Conservation (phyloP, 2,329 filamentous ascomycete genomes). For the Beauveria sp. region DNA sequence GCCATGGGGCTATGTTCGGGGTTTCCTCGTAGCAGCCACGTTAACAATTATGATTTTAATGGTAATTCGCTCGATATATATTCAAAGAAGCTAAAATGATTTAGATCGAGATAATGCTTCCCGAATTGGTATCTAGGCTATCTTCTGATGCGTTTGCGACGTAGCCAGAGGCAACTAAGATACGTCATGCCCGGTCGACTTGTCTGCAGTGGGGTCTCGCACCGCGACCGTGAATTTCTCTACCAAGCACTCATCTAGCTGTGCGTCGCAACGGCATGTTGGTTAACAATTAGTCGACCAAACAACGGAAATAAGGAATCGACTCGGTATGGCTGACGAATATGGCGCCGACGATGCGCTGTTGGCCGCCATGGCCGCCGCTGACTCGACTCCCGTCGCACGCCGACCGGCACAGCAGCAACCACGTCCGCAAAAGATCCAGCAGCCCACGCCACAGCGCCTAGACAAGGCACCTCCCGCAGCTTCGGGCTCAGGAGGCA, state of each 20-base stretch:
- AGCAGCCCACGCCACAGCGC: conserved; percentile 46
- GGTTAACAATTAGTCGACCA: background rate
- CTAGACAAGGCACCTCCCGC: conserved; percentile 42
- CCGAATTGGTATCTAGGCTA: too few relatives aligned
- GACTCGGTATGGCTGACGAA: conserved; percentile 43
- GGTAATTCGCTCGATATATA: too few relatives aligned
- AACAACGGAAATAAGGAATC: background rate
- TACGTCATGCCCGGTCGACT: background rate
- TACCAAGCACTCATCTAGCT: background rate
- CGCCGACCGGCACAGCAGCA: conserved; percentile 26
- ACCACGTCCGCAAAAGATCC: conserved; percentile 34
- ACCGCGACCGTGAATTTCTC: conserved; percentile 1
- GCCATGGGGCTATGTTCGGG: too few relatives aligned
- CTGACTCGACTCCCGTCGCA: conserved; percentile 27
- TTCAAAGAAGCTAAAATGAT: background rate
- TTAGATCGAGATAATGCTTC: background rate
- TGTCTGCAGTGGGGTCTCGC: background rate
- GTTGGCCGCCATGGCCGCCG: conserved; percentile 46
- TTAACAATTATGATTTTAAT: background rate
- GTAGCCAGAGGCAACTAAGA: background rate
- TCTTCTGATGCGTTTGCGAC: too few relatives aligned
- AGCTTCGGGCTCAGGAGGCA: conserved; percentile 30
- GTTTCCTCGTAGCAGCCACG: background rate
- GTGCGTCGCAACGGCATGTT: background rate
- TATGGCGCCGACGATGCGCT: conserved; percentile 52